Conservation (phyloP, 2,329 filamentous ascomycete species). For the Scytalidium lignicola region DNA sequence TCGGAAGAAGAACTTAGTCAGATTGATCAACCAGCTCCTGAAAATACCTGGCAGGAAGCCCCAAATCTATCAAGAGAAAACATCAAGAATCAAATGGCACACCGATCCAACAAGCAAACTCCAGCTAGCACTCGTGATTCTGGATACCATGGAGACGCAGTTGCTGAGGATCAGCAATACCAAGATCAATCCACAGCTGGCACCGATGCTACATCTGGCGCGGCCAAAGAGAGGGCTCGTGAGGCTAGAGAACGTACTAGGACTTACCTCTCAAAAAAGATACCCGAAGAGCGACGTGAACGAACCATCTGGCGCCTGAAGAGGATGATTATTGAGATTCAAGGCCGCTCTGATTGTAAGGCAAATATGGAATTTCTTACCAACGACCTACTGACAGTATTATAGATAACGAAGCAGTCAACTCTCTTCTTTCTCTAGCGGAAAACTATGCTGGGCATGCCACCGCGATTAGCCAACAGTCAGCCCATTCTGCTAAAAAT, state of each 20-base stretch:
- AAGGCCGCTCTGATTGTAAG: slow-evolving; percentile 85
- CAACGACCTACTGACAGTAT: slow-evolving; percentile 20
- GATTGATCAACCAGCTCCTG: slow-evolving; percentile 78
- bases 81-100: slow-evolving; percentile 63
- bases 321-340: slow-evolving; percentile 97
- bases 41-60: slow-evolving; percentile 90
- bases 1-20: slow-evolving; percentile 69
- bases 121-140: slow-evolving; percentile 50
- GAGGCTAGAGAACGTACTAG: slow-evolving; percentile 51
- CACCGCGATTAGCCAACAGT: slow-evolving; percentile 57
- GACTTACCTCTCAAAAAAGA: slow-evolving; percentile 78
- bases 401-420: slow-evolving; percentile 76
- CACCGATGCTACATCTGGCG: slow-evolving; percentile 45
- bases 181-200: slow-evolving; percentile 44
- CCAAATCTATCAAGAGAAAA: slow-evolving; percentile 69
- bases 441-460: slow-evolving; percentile 80
- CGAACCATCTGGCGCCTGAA: slow-evolving; percentile 89
- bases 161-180: slow-evolving; percentile 40
- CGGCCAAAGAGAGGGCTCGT: slow-evolving; percentile 44
- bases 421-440: slow-evolving; percentile 76
- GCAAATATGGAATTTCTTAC: slow-evolving; percentile 8
- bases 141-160: slow-evolving; percentile 37
- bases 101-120: slow-evolving; percentile 44
- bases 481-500: slow-evolving; percentile 65
- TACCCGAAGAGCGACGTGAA: slow-evolving; percentile 88